Conservation (phyloP, 2,329 filamentous ascomycete species). For the Plenodomus tracheiphilus region DNA sequence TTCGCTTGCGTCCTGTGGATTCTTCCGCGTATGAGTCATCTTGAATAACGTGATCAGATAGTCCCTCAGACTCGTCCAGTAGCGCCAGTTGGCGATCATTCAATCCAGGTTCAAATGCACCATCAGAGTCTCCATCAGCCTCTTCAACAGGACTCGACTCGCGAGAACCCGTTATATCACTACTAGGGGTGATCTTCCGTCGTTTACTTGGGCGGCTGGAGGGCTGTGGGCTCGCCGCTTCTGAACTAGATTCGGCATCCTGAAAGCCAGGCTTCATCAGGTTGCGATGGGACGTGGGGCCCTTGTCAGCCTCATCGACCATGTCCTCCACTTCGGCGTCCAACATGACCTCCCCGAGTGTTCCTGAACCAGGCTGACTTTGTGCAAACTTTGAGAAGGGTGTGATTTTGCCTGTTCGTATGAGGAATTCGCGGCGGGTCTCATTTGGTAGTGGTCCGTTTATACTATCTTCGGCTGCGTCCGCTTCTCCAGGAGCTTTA, state of each 20-base stretch:
- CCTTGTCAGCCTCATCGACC: slow-evolving; percentile 49
- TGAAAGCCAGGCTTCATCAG: slow-evolving; percentile 54
- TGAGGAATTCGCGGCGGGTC: slow-evolving; percentile 83
- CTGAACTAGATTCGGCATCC: slow-evolving; percentile 32
- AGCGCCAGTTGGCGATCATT: slow-evolving; percentile 46
- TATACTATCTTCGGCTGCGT: slow-evolving; percentile 49
- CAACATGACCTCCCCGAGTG: slow-evolving; percentile 74
- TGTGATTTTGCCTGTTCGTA: slow-evolving; percentile 95
- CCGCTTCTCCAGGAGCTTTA: slow-evolving; percentile 54
- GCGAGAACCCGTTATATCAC: slow-evolving; percentile 13
- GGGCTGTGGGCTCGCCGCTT: slow-evolving; percentile 34
- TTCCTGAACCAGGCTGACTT: slow-evolving; percentile 66
- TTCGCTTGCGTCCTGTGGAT: slow-evolving; percentile 46
- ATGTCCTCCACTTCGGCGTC: slow-evolving; percentile 76
- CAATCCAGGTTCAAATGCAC: slow-evolving; percentile 46
- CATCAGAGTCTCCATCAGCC: slow-evolving; percentile 44
- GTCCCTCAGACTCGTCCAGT: slow-evolving; percentile 44
- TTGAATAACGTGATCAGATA: slow-evolving; percentile 37
- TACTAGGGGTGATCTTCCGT: slow-evolving; percentile 29
- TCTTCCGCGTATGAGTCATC: slow-evolving; percentile 46
- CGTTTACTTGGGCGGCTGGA: slow-evolving; percentile 45
- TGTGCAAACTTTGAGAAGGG: slow-evolving; percentile 82
- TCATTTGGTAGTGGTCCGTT: slow-evolving; percentile 74
- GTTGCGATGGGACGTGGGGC: slow-evolving; percentile 52
- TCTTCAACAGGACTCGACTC: slow-evolving; percentile 22